Conservation (phyloP, 75 land plant species). For the Pinus albicaulis region DNA sequence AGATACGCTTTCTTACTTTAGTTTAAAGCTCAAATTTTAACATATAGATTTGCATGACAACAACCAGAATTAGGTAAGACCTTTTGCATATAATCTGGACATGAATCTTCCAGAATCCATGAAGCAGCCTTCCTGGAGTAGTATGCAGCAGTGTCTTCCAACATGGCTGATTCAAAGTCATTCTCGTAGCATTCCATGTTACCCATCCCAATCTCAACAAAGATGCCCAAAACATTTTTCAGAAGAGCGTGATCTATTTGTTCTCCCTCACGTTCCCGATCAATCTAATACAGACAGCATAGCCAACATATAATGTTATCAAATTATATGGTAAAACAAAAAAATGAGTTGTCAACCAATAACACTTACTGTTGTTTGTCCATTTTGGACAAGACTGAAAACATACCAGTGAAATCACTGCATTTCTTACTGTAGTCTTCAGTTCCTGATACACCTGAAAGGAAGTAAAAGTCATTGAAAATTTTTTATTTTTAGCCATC, state of each 20-base stretch:
- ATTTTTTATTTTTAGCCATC: conserved; percentile 3
- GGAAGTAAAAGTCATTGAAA: neutral
- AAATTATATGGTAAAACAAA: neutral
- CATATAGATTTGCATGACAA: neutral
- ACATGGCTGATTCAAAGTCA: conserved; percentile 83
- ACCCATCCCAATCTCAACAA: conserved; percentile 97
- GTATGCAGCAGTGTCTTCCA: conserved; percentile 78
- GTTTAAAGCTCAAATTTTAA: neutral
- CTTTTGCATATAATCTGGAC: conserved; percentile 96
- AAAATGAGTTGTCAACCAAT: conserved; percentile 1
- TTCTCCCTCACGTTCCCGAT: conserved; percentile 93
- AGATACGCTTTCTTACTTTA: neutral
- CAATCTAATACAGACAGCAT: conserved; percentile 48
- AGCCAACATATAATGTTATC: neutral
- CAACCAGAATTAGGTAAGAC: conserved; percentile 15
- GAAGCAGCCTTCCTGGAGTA: conserved; percentile 82
- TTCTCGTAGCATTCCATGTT: conserved; percentile 74
- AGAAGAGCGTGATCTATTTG: conserved; percentile 85
- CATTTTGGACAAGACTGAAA: neutral
- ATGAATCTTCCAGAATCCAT: conserved; percentile 93
- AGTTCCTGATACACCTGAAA: conserved; percentile 81
- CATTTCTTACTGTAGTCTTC: conserved; percentile 75
- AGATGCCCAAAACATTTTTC: conserved; percentile 90
- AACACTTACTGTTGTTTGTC: neutral
- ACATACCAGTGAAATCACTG: conserved; percentile 77